Evolutionary conservation across 2,329 filamentous ascomycete species (phyloP), one percentile per base, ranked within the genome.

Genomic region (Furcasterigmium furcatum): DNA sequence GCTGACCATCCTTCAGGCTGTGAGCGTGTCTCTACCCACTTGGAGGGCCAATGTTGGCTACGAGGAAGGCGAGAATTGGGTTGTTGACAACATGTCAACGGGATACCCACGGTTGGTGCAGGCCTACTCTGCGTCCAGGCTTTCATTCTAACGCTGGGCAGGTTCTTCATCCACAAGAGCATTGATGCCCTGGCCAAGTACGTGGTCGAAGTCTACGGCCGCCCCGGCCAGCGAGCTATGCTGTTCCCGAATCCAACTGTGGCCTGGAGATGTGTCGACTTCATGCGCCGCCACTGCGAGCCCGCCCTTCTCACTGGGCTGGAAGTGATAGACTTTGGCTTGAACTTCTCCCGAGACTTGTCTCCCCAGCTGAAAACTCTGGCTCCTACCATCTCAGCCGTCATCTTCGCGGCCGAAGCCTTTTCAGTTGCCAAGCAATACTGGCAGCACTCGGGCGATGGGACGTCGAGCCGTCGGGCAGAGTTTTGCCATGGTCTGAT

Each of bases 371-470:
- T 84, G n/a, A 68, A 64, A 38, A 71, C 74, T 30, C 65, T 87
- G 22, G 68, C 71, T 3, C 84, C 85, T 0, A 72, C 76, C 9
- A 70, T 91, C 19, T 87, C 79, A 2, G 84, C 83, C 20, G 83
- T 96, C 4, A 61, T 97, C 35, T 90, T 86, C 55, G 80, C 84
- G 1, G 72, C 77, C 38, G 79, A 83, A 12, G 68, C 82, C 16
- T 91, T 85, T 56, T 68, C 80, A 5, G 66, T 87, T 48, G 88
- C 90, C n/a, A 97, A 96, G 65, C 81, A 91, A 58, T 96, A 95
- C 59, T 99, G 94, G 94, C 94, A 97, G 64, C 94, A 99, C 64
- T 87, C 88, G 1, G 94, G 94, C 18, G 91, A 96, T 50, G 94
- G 94, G 14, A 77, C 96, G 13, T 96, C 91, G 1, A 96, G 91